These are phyloP conservation scores for Diaporthe aspalathi DNA, from an alignment of 2,329 filamentous ascomycete species.

Conservation along the genomic window DNA sequence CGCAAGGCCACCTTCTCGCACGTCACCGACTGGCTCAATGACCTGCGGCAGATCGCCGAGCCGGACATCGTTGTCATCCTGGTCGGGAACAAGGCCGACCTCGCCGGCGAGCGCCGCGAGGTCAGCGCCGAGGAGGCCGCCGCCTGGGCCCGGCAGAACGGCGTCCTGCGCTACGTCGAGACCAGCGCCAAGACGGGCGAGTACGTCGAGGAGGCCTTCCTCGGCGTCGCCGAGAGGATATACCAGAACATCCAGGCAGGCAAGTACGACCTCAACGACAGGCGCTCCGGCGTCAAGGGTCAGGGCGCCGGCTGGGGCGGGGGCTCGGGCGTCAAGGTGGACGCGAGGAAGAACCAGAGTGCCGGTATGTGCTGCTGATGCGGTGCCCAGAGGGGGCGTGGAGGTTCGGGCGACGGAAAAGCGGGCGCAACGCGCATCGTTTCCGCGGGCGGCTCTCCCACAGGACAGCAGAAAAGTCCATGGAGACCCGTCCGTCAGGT, in stretches of 20 bases:
- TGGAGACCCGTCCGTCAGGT: conserved; percentile 15
- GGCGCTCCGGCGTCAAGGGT: conserved; percentile 90
- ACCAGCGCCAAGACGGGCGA: conserved; percentile 96
- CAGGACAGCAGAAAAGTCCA: conserved; percentile 1
- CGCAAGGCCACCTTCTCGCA: conserved; percentile 86
- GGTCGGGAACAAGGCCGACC: conserved; percentile 94
- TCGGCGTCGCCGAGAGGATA: conserved; percentile 93
- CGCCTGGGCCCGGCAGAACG: conserved; percentile 87
- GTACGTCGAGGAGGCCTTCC: conserved; percentile 91
- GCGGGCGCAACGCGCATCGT: conserved; percentile 7
- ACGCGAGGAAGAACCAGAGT: conserved; percentile 52
- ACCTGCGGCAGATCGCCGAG: conserved; percentile 94
- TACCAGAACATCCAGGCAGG: conserved; percentile 97
- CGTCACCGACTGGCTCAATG: conserved; percentile 92
- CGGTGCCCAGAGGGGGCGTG: no score
- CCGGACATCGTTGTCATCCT: conserved; percentile 94
- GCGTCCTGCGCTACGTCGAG: conserved; percentile 93
- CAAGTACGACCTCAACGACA: conserved; percentile 92
- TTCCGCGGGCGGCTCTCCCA: background rate
- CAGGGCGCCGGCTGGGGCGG: conserved; percentile 61
- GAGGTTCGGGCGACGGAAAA: background rate
- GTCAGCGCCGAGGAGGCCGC: conserved; percentile 87
- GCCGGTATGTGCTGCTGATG: conserved; percentile 61
- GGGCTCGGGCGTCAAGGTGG: conserved; percentile 58
- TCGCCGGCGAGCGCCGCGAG: conserved; percentile 80